These are phyloP conservation scores for Ustilago sp. DNA, from an alignment of 1,284 basidiomycete genomes.

Conservation along the genomic window DNA sequence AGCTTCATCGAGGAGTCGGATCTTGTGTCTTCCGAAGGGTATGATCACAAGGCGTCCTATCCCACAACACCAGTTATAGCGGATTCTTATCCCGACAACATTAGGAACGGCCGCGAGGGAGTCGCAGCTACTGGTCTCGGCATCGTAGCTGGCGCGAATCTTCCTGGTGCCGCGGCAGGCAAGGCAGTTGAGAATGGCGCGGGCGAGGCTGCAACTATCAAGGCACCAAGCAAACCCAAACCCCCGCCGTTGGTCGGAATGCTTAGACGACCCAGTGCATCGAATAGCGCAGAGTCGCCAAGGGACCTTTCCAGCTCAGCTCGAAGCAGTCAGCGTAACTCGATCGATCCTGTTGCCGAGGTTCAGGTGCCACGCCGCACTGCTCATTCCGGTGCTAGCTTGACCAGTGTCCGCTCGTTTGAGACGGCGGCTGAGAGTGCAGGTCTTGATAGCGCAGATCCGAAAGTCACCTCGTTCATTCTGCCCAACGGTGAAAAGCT, in stretches of 20 bases:
- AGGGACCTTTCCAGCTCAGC: conserved; percentile 6
- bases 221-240: background rate
- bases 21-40: conserved; percentile 6
- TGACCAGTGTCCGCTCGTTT: conserved; percentile 43
- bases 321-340: conserved; percentile 38
- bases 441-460: conserved; percentile 28
- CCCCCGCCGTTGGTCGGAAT: conserved; percentile 4
- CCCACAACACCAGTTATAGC: background rate
- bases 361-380: conserved; percentile 14
- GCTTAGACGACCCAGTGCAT: background rate
- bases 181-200: background rate
- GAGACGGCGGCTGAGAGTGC: conserved; percentile 57
- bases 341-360: conserved; percentile 21
- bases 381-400: conserved; percentile 43
- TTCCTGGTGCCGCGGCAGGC: background rate
- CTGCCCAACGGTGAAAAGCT: conserved; percentile 1
- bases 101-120: background rate
- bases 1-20: conserved; percentile 58
- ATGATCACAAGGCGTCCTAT: conserved; percentile 2
- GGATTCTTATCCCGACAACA: background rate
- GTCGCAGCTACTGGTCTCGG: conserved; percentile 22
- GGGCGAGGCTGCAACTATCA: background rate
- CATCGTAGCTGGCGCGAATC: conserved; percentile 5
- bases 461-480: conserved; percentile 16
- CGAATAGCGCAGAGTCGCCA: conserved; percentile 18